Percentiles rank a stretch among this genome's conserved stretches.
Evolutionary conservation across 2,329 filamentous ascomycete genomes (phyloP).

Genomic region (Aspergillus floridensis): DNA sequence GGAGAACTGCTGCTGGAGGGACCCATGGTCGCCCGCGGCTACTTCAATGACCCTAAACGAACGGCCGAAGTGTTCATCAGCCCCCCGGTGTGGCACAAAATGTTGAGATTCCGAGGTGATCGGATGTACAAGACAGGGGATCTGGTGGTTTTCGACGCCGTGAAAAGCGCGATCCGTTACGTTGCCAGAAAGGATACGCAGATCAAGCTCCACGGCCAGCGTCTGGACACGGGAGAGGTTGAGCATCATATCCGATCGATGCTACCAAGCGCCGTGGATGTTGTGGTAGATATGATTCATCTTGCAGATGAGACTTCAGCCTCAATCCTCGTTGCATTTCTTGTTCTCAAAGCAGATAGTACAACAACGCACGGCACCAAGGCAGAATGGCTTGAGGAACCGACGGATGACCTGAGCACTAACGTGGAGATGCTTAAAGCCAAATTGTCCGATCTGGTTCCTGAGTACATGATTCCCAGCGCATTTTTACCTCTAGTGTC

Average conservation of each 20-base stretch:
- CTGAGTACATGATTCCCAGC: not conserved
- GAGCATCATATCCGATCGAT: not conserved
- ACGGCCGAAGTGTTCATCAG: not conserved
- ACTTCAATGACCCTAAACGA: not conserved
- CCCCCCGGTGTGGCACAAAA: not conserved
- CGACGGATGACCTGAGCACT: not conserved
- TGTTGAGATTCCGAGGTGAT: not conserved
- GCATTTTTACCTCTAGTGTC: not conserved
- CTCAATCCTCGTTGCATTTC: not conserved
- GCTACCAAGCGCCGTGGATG: not conserved
- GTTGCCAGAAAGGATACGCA: slow-evolving; percentile 54
- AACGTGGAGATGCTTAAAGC: not conserved
- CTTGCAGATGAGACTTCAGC: not conserved
- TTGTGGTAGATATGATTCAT: not conserved
- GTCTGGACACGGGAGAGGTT: slow-evolving; percentile 1
- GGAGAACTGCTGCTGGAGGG: slow-evolving; percentile 2
- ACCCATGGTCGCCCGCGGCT: not conserved
- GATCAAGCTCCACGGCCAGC: slow-evolving; percentile 24
- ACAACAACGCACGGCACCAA: not conserved
- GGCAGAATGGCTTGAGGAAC: not conserved
- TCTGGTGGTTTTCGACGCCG: slow-evolving; percentile 15
- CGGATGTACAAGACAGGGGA: slow-evolving; percentile 2
- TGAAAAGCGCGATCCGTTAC: not conserved
- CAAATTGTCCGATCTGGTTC: not conserved
- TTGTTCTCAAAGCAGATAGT: not conserved